Evolutionary conservation across 495 filamentous ascomycete species (phyloP).

Genomic region (Trichoderma erinaceum): DNA sequence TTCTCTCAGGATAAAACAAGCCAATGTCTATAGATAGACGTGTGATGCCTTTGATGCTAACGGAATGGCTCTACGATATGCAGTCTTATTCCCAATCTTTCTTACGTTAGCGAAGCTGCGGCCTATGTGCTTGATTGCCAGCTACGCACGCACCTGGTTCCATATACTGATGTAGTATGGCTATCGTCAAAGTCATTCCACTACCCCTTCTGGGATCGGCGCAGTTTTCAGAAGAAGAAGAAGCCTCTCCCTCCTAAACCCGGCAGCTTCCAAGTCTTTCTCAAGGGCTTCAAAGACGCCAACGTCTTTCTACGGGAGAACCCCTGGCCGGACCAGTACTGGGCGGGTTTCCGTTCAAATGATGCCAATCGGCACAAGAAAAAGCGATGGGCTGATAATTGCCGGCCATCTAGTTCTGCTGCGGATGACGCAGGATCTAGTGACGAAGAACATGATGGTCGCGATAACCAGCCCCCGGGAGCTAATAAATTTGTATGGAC

Average conservation of each 20-base stretch:
- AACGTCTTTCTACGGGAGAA: conserved; percentile 92
- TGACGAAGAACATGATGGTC: conserved; percentile 36
- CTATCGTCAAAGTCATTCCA: conserved; percentile 95
- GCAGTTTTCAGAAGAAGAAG: conserved; percentile 77
- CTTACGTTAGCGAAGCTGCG: conserved; percentile 95
- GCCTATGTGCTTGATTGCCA: conserved; percentile 91
- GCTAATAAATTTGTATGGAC: conserved; percentile 75
- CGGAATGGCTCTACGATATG: not conserved
- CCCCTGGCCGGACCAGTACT: conserved; percentile 94
- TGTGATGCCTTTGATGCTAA: not conserved
- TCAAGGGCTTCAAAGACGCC: conserved; percentile 94
- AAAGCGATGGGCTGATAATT: conserved; percentile 74
- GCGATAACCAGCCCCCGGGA: conserved; percentile 30
- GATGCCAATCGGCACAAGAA: conserved; percentile 65
- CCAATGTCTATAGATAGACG: not conserved
- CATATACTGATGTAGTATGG: conserved; percentile 91
- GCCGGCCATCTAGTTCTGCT: conserved; percentile 60
- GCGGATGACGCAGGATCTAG: conserved; percentile 66
- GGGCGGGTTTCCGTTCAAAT: conserved; percentile 65
- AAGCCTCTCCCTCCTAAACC: conserved; percentile 86
- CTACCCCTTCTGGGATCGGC: conserved; percentile 94
- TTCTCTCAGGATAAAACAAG: no score
- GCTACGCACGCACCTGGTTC: conserved; percentile 84
- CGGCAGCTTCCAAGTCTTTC: conserved; percentile 94
- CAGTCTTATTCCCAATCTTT: conserved; percentile 93